These are phyloP conservation scores for Cordyceps pruinosa DNA, from an alignment of 2,329 filamentous ascomycete genomes.

Conservation along the genomic window DNA sequence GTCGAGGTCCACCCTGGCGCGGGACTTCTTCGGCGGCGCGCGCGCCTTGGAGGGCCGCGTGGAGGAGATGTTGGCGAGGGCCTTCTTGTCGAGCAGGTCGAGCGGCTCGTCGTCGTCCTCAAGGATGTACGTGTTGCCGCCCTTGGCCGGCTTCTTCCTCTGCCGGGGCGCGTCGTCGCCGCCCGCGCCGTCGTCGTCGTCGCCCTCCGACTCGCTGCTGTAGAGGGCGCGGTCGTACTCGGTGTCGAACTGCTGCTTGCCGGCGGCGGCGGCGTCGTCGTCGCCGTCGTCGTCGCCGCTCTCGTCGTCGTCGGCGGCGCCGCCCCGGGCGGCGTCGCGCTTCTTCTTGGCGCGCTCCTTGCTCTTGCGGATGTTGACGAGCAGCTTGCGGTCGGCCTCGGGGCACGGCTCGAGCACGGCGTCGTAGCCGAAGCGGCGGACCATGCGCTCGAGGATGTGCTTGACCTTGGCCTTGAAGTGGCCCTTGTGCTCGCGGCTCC, in stretches of 20 bases:
- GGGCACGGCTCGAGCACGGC: slow-evolving; percentile 74
- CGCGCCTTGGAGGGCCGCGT: slow-evolving; percentile 69
- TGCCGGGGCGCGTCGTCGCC: slow-evolving; percentile 45
- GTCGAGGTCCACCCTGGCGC: slow-evolving; percentile 65
- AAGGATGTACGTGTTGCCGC: slow-evolving; percentile 74
- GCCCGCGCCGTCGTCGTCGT: slow-evolving; percentile 42
- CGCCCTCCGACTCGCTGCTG: slow-evolving; percentile 61
- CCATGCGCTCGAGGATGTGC: slow-evolving; percentile 92
- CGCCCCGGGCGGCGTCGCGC: slow-evolving; percentile 61
- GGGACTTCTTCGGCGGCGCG: slow-evolving; percentile 46
- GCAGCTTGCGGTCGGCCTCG: slow-evolving; percentile 79
- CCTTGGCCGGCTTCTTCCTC: slow-evolving; percentile 49
- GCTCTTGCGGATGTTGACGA: slow-evolving; percentile 91
- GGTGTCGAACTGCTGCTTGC: slow-evolving; percentile 66
- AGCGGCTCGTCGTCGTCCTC: slow-evolving; percentile 93
- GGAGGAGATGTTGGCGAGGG: slow-evolving; percentile 86
- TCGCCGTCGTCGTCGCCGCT: slow-evolving; percentile 47
- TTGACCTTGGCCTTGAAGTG: slow-evolving; percentile 97
- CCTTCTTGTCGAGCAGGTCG: slow-evolving; percentile 82
- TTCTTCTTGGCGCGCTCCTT: slow-evolving; percentile 86
- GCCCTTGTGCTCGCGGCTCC: slow-evolving; percentile 97
- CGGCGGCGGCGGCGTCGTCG: slow-evolving; percentile 37
- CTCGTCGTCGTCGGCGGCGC: slow-evolving; percentile 49
- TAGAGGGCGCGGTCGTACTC: slow-evolving; percentile 97
- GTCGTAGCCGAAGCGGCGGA: slow-evolving; percentile 82